Conservation (phyloP, 495 filamentous ascomycete species). For the Aspergillus olivimuriae region DNA sequence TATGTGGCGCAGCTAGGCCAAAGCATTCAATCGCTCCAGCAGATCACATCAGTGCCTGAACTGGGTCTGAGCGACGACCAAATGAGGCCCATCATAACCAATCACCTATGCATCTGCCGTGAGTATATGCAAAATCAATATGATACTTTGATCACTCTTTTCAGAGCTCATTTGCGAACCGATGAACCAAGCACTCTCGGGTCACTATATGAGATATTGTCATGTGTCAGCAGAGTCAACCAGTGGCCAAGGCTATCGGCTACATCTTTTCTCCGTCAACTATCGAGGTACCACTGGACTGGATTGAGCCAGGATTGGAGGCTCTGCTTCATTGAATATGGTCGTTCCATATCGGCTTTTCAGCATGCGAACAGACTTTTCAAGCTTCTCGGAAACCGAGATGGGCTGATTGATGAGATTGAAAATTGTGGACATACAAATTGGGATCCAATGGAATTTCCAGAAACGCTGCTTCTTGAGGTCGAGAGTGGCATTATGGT, state of each 20-base stretch:
- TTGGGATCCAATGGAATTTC: constrained; percentile 45
- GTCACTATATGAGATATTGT: no score
- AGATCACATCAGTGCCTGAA: background rate
- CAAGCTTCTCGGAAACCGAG: background rate
- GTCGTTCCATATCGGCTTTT: constrained; percentile 28
- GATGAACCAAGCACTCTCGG: no score
- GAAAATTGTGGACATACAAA: constrained; percentile 47
- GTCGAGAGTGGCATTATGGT: constrained; percentile 60
- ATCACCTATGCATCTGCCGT: constrained; percentile 3
- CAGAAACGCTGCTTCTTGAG: constrained; percentile 59
- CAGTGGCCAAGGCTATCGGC: constrained; percentile 19
- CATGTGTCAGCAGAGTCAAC: background rate
- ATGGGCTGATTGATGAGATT: constrained; percentile 48
- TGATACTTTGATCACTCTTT: no score
- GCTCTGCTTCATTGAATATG: constrained; percentile 25
- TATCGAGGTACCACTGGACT: constrained; percentile 12
- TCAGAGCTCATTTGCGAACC: no score
- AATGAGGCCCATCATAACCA: background rate
- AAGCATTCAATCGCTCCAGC: constrained; percentile 4
- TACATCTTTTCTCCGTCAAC: constrained; percentile 14
- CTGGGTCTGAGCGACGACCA: background rate
- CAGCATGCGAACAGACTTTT: constrained; percentile 35
- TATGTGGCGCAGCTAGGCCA: constrained; percentile 18
- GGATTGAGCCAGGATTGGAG: constrained; percentile 13
- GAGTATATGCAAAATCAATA: no score